Evolutionary conservation across 305 asterid genomes (phyloP).

Genomic region (Fraxinus platypoda): DNA sequence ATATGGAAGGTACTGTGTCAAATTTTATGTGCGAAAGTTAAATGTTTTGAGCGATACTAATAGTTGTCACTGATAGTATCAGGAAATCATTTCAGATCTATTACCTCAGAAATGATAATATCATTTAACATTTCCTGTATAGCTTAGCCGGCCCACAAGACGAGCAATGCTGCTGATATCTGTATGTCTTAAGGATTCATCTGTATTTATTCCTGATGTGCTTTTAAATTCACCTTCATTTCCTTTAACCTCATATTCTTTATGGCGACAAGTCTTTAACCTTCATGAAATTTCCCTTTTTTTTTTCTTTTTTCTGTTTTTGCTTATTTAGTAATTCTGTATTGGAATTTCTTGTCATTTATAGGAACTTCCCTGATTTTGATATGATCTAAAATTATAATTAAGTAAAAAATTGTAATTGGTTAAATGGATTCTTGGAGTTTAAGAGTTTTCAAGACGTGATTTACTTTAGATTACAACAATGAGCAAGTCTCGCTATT

Average conservation of each 20-base stretch:
- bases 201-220: neutral
- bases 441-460: too few relatives aligned
- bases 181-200: neutral
- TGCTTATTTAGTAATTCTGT: too few relatives aligned
- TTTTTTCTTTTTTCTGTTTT: too few relatives aligned
- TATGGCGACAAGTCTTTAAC: neutral
- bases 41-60: too few relatives aligned
- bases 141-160: neutral
- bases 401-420: too few relatives aligned
- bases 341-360: too few relatives aligned
- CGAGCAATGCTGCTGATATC: neutral
- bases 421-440: too few relatives aligned
- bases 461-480: too few relatives aligned
- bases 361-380: too few relatives aligned
- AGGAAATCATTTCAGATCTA: slow-evolving; percentile 6
- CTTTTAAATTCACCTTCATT: too few relatives aligned
- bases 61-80: neutral
- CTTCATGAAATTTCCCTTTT: neutral
- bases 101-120: slow-evolving; percentile 47
- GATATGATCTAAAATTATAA: too few relatives aligned
- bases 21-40: slow-evolving; percentile 4
- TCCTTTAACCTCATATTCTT: neutral
- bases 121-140: neutral
- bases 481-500: too few relatives aligned
- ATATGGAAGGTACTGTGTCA: slow-evolving; percentile 20